Conservation (phyloP, 2,329 filamentous ascomycete species). For the Aspergillus luchuensis region DNA sequence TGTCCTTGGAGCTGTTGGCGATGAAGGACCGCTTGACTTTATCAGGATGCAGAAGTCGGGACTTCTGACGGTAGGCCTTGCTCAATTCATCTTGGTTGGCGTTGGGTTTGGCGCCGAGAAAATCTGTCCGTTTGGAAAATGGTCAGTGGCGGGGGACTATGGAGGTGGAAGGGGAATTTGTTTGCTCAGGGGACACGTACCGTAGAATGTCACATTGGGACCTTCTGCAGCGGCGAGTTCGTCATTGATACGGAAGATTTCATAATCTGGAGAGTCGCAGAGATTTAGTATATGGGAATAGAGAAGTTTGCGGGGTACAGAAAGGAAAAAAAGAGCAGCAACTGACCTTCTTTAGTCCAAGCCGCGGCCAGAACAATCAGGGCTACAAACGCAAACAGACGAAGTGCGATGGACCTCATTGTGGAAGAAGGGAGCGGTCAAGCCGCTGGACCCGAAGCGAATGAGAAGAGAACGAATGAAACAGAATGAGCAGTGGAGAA, state of each 20-base stretch:
- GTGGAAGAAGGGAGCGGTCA: conserved; percentile 39
- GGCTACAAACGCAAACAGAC: conserved; percentile 70
- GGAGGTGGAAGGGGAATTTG: not conserved
- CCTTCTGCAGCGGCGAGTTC: conserved; percentile 79
- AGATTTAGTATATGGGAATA: not conserved
- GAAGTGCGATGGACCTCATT: conserved; percentile 69
- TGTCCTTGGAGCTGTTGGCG: conserved; percentile 64
- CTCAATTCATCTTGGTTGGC: conserved; percentile 86
- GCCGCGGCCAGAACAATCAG: conserved; percentile 69
- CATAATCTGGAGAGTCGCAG: conserved; percentile 67
- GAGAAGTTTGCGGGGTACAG: not conserved
- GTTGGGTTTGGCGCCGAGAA: conserved; percentile 72
- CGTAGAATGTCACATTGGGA: conserved; percentile 81
- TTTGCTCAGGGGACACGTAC: conserved; percentile 32
- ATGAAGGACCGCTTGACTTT: conserved; percentile 87
- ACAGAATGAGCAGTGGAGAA: not conserved
- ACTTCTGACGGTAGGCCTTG: conserved; percentile 90
- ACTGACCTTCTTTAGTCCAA: conserved; percentile 83
- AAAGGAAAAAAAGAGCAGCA: conserved; percentile 24
- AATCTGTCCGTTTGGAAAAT: conserved; percentile 54
- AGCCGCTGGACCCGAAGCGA: conserved; percentile 24
- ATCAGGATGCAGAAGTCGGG: conserved; percentile 83
- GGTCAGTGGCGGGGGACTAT: conserved; percentile 5
- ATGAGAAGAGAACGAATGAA: conserved; percentile 8
- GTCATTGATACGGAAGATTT: conserved; percentile 94